Evolutionary conservation across 768 basidiomycete genomes (phyloP), one percentile per base, ranked within the genome.

Genomic region (Termitomyces bulborhizus): DNA sequence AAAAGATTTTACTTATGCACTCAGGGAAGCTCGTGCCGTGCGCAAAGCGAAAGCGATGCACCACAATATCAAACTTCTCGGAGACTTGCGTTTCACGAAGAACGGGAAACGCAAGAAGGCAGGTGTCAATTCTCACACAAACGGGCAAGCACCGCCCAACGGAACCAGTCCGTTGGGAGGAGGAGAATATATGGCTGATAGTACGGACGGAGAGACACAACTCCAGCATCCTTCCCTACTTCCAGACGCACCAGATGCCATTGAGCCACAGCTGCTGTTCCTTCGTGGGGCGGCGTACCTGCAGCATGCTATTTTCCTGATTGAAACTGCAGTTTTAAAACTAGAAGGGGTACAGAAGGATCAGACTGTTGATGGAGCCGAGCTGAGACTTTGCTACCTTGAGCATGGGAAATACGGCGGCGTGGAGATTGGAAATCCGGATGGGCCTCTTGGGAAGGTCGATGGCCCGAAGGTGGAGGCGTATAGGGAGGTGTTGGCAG

Each of bases 201-300:
- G 68, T n/a, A 60, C 65, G n/a, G 81, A 83, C 51, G 77, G 75
- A 13, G 85, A 82, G 49, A 71, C 73, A 0, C 67, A 77, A 16
- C 66, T 76, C 39, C 66, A 85, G n/a, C 90, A 90, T 64, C 84
- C 87, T 4, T 90, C 89, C 6, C 79, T 83, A 32, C 77, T 83
- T 3, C 85, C 88, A 4, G 84, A 87, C 59, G 86, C 90, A 11
- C 92, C 93, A 0, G 89, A 93, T 55, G 90, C 93, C 37, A 83
- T 94, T 53, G 93, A 95, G 65, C 85, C 84, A 0, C 93, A 94
- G 63, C 72, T 90, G 24, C 70, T 92, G 31, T 95, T 95, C 72
- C 74, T 91, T 29, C 85, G 93, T 45, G 93, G 88, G 3, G 85
- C 90, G 3, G 84, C 91, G 3, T 86, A 90, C 69, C 77, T 94